phyloP scores from a whole-genome alignment of 2,329 filamentous ascomycete genomes.

The Lasiodiplodia sp. region DNA sequence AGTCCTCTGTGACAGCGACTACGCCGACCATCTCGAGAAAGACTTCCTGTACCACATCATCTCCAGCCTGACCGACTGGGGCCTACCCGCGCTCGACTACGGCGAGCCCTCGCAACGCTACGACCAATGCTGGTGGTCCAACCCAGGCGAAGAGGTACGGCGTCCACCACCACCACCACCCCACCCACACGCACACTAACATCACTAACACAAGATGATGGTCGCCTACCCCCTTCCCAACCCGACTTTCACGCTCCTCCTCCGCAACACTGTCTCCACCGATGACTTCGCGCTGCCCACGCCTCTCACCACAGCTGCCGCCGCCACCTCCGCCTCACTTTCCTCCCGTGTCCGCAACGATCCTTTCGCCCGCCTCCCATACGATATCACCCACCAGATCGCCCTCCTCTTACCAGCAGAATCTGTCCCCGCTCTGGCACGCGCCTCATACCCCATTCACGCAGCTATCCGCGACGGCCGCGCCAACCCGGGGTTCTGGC shows the following conservation, averaged over 20 bases:
- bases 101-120: slow-evolving; percentile 8
- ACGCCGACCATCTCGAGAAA: slow-evolving; percentile 31
- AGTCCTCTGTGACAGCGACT: slow-evolving; percentile 28
- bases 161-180: neutral
- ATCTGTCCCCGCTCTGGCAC: neutral
- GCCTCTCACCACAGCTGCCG: neutral
- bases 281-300: slow-evolving; percentile 23
- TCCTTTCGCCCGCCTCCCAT: slow-evolving; percentile 3
- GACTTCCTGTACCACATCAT: slow-evolving; percentile 32
- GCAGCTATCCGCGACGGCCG: neutral
- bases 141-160: slow-evolving; percentile 35
- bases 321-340: slow-evolving; percentile 16
- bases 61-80: neutral
- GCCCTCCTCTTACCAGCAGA: neutral
- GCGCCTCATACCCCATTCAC: neutral
- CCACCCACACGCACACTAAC: neutral
- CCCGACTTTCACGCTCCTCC: slow-evolving; percentile 18
- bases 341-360: slow-evolving; percentile 26
- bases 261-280: slow-evolving; percentile 31
- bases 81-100: slow-evolving; percentile 33
- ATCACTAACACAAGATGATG: slow-evolving; percentile 30
- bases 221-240: slow-evolving; percentile 29
- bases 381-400: slow-evolving; percentile 8
- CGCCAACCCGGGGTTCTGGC: slow-evolving; percentile 7
- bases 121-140: slow-evolving; percentile 33